Evolutionary conservation across 345 rosid genomes (phyloP).

Genomic region (Melastoma malabathricum): DNA sequence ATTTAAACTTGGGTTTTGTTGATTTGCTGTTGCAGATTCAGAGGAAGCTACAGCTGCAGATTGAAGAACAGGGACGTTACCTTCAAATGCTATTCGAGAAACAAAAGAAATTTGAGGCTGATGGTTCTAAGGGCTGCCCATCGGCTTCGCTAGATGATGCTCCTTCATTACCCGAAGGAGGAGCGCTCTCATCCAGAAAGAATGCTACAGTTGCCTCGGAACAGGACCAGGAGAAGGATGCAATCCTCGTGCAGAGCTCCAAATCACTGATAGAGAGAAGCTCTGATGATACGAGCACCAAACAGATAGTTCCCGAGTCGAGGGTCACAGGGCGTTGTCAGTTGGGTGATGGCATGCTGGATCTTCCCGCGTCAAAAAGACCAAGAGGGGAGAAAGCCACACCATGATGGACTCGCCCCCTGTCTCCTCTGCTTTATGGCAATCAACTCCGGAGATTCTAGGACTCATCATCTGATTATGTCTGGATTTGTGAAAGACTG

Average conservation of each 20-base stretch:
- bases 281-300: constrained; percentile 2
- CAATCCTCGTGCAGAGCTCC: neutral
- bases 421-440: too few species aligned
- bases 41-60: constrained; percentile 34
- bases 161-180: neutral
- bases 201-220: constrained; percentile 7
- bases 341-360: too few species aligned
- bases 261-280: neutral
- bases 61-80: constrained; percentile 33
- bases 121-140: constrained; percentile 6
- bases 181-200: neutral
- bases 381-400: too few species aligned
- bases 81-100: constrained; percentile 61
- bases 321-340: neutral
- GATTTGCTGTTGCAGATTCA: constrained; percentile 40
- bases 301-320: constrained; percentile 8
- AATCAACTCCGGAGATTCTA: too few species aligned
- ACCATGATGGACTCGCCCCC: too few species aligned
- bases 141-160: constrained; percentile 4
- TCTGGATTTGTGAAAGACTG: too few species aligned
- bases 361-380: too few species aligned
- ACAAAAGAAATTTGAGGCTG: constrained; percentile 33
- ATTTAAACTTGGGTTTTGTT: constrained; percentile 1
- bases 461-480: too few species aligned
- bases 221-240: constrained; percentile 5